A percentile compares a stretch with the other conserved stretches of the same genome.
Conservation (phyloP, 345 rosid genomes). For the Brassica napus region DNA sequence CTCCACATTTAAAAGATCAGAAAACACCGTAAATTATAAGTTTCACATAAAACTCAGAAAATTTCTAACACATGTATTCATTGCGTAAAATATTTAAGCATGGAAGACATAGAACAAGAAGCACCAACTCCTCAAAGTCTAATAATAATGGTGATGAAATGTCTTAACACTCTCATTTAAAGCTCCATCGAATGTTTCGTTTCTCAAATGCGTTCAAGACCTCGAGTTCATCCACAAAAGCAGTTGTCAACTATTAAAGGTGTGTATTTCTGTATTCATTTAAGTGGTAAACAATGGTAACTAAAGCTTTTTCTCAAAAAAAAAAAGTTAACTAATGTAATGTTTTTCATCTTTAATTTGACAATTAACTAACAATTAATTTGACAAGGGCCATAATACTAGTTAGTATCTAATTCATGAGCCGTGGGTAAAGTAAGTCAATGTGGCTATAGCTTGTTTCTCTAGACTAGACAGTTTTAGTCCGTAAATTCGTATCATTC, state of each 20-base stretch:
- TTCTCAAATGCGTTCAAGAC: neutral
- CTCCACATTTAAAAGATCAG: too few species aligned
- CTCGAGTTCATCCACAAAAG: neutral
- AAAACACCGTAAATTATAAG: neutral
- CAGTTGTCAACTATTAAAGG: neutral
- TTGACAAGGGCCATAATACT: too few species aligned
- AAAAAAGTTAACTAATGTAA: neutral
- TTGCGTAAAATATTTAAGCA: neutral
- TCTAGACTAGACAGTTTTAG: neutral
- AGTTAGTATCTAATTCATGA: neutral
- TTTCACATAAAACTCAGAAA: too few species aligned
- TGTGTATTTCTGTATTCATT: neutral
- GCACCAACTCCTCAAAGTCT: neutral
- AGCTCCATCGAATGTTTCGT: neutral
- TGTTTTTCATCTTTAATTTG: neutral
- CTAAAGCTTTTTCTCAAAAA: too few species aligned
- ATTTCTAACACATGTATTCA: neutral
- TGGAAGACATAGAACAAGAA: neutral
- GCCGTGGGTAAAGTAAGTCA: neutral
- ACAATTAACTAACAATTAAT: too few species aligned
- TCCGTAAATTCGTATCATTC: neutral
- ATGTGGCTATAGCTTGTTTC: neutral
- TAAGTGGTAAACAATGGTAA: neutral
- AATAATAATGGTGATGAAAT: neutral
- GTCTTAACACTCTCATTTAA: neutral